These are phyloP conservation scores for Tilletia horrida DNA, from an alignment of 1,284 basidiomycete species.

Conservation along the genomic window DNA sequence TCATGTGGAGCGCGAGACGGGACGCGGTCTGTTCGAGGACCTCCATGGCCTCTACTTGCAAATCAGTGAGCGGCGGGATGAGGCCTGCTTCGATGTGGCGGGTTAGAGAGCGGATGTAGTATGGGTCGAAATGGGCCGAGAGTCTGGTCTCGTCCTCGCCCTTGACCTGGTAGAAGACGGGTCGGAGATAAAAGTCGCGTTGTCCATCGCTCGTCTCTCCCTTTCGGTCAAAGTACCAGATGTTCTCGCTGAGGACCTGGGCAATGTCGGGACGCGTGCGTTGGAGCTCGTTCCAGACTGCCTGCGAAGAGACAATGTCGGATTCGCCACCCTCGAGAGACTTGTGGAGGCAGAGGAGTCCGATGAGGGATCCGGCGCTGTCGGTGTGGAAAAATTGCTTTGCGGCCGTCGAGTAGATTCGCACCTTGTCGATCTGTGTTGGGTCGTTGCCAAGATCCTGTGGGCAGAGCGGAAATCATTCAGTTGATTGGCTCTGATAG, in stretches of 20 bases:
- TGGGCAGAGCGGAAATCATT: neutral
- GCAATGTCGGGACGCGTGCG: constrained; percentile 57
- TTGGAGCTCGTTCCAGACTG: constrained; percentile 58
- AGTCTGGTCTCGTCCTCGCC: constrained; percentile 35
- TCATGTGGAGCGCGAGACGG: constrained; percentile 56
- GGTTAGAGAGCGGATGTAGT: constrained; percentile 45
- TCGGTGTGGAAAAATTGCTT: constrained; percentile 57
- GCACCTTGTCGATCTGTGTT: constrained; percentile 57
- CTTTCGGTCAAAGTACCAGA: constrained; percentile 47
- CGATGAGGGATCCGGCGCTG: constrained; percentile 54
- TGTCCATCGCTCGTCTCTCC: constrained; percentile 38
- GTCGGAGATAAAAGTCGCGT: constrained; percentile 31
- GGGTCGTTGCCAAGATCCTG: constrained; percentile 57
- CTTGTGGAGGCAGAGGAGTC: constrained; percentile 57
- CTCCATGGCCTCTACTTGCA: constrained; percentile 56
- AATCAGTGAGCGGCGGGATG: constrained; percentile 52
- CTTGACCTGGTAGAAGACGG: constrained; percentile 34
- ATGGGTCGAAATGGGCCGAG: constrained; percentile 45
- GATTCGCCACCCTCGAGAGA: constrained; percentile 58
- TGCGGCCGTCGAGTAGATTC: constrained; percentile 58
- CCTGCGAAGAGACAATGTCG: constrained; percentile 57
- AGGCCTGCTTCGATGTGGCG: constrained; percentile 55
- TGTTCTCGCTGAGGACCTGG: constrained; percentile 49
- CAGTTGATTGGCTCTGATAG: neutral
- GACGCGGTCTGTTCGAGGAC: constrained; percentile 57